Evolutionary conservation across 768 basidiomycete genomes (phyloP).

Genomic region (Pisolithus sp.): DNA sequence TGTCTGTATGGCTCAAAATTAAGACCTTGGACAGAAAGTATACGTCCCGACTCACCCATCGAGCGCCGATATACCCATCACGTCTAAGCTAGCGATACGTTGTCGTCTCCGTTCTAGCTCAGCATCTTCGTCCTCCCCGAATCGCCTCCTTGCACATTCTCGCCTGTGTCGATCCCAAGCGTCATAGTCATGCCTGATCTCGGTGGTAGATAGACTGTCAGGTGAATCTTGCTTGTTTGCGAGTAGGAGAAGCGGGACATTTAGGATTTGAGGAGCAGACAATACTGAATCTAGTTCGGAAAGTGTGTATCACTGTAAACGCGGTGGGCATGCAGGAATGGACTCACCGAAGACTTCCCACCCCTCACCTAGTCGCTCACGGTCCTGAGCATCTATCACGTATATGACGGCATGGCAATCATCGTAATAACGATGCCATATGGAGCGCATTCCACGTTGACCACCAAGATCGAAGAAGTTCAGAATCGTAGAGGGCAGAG

Average conservation of each 20-base stretch:
- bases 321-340: not conserved
- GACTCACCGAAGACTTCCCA: constrained; percentile 95
- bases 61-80: constrained; percentile 86
- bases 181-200: constrained; percentile 86
- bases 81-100: constrained; percentile 72
- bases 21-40: no score
- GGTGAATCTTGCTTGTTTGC: constrained; percentile 96
- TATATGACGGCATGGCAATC: constrained; percentile 97
- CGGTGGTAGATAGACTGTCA: constrained; percentile 74
- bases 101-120: constrained; percentile 41
- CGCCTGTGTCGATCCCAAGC: constrained; percentile 77
- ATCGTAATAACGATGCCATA: constrained; percentile 93
- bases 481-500: constrained; percentile 86
- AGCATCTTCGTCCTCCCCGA: constrained; percentile 42
- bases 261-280: constrained; percentile 83
- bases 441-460: constrained; percentile 86
- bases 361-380: constrained; percentile 82
- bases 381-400: constrained; percentile 89
- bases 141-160: constrained; percentile 55
- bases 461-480: constrained; percentile 98
- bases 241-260: constrained; percentile 82
- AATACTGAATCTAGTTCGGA: constrained; percentile 66
- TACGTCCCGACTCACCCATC: constrained; percentile 59
- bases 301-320: constrained; percentile 8
- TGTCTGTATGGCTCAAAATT: constrained; percentile 42